Conservation (phyloP, 192 early-diverging fungal genomes). For the Spizellomyces punctatus region DNA sequence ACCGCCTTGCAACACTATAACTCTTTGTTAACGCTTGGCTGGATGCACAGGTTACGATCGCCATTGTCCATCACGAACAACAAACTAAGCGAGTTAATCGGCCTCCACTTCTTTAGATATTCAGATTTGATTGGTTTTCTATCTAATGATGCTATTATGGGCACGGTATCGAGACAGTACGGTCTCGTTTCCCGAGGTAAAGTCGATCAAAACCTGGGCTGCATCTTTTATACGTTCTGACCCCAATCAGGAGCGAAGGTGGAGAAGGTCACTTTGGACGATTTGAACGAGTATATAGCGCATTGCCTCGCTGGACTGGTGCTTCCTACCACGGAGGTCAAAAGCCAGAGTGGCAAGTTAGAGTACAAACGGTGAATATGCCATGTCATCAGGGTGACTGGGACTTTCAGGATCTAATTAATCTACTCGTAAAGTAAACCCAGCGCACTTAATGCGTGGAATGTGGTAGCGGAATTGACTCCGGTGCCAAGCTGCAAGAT, state of each 20-base stretch:
- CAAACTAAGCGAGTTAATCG: too few species aligned
- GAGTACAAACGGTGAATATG: conserved; percentile 21
- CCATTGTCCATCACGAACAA: too few species aligned
- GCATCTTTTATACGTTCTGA: too few species aligned
- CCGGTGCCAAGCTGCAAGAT: conserved; percentile 38
- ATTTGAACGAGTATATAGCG: conserved; percentile 43
- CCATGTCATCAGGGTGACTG: background rate
- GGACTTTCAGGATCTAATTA: background rate
- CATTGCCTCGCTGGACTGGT: conserved; percentile 34
- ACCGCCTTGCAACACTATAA: conserved; percentile 53
- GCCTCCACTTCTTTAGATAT: background rate
- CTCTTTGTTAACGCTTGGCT: conserved; percentile 40
- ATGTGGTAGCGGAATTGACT: conserved; percentile 22
- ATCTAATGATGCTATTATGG: conserved; percentile 40
- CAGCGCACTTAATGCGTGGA: conserved; percentile 16
- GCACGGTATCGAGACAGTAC: conserved; percentile 22
- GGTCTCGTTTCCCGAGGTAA: conserved; percentile 10
- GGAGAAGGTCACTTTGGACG: conserved; percentile 23
- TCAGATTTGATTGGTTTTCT: conserved; percentile 37
- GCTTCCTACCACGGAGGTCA: conserved; percentile 31
- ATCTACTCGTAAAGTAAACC: conserved; percentile 5
- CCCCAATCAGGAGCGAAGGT: too few species aligned
- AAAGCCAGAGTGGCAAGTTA: background rate
- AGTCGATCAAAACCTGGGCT: too few species aligned
- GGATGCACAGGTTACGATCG: conserved; percentile 28